A percentile compares a stretch with the other conserved stretches of the same genome.
Evolutionary conservation across 768 basidiomycete species (phyloP).

Genomic region (Rhizopogon sp.): DNA sequence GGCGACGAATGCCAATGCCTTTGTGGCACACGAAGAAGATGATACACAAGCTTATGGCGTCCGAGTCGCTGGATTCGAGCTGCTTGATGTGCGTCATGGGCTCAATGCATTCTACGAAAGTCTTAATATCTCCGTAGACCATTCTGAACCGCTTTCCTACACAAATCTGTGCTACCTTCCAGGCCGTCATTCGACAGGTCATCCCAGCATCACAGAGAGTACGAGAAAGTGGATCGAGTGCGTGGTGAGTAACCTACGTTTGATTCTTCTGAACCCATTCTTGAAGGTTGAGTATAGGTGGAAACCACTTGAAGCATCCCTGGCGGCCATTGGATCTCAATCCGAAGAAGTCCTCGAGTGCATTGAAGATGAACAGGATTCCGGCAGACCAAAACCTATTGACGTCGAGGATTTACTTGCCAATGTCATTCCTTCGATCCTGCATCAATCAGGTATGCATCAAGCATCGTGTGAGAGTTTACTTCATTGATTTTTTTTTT

Average conservation of each 20-base stretch:
- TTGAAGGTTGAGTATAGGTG: slow-evolving; percentile 53
- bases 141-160: slow-evolving; percentile 53
- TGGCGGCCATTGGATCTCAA: slow-evolving; percentile 79
- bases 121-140: slow-evolving; percentile 32
- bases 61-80: slow-evolving; percentile 79
- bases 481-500: neutral
- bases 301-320: slow-evolving; percentile 82
- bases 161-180: slow-evolving; percentile 48
- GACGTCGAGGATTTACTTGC: slow-evolving; percentile 75
- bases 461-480: neutral
- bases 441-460: slow-evolving; percentile 61
- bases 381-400: slow-evolving; percentile 58
- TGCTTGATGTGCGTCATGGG: slow-evolving; percentile 54
- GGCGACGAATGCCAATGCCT: slow-evolving; percentile 85
- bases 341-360: slow-evolving; percentile 72
- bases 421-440: slow-evolving; percentile 72
- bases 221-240: slow-evolving; percentile 47
- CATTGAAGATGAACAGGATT: slow-evolving; percentile 69
- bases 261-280: neutral
- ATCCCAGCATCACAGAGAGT: slow-evolving; percentile 52
- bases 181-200: slow-evolving; percentile 48
- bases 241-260: slow-evolving; percentile 48
- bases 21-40: slow-evolving; percentile 93
- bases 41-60: slow-evolving; percentile 80
- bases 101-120: neutral